A percentile compares a stretch with the other conserved stretches of the same genome.
phyloP scores from a whole-genome alignment of 495 filamentous ascomycete species.

The Aspergillus carlsbadensis region DNA sequence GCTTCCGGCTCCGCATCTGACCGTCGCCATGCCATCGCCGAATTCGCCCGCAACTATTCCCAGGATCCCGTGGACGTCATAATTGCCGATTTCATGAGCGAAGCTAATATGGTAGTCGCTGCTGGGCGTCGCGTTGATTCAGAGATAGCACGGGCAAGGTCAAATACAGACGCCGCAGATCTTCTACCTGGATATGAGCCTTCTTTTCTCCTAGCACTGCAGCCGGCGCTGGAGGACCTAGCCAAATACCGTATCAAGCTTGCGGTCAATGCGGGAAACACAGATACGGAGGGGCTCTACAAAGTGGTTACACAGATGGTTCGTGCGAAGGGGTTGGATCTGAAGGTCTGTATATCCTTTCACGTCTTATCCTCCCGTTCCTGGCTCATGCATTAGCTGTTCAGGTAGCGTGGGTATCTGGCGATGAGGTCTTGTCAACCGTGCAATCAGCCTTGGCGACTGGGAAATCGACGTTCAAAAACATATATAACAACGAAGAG shows the following conservation, averaged over 20 bases:
- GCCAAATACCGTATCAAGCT: slow-evolving; percentile 53
- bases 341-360: slow-evolving; percentile 34
- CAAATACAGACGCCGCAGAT: background rate
- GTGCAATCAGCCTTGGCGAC: slow-evolving; percentile 38
- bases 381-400: background rate
- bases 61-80: slow-evolving; percentile 56
- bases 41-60: slow-evolving; percentile 48
- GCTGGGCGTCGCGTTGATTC: slow-evolving; percentile 43
- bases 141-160: slow-evolving; percentile 9
- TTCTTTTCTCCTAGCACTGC: slow-evolving; percentile 52
- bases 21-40: slow-evolving; percentile 54
- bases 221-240: slow-evolving; percentile 51
- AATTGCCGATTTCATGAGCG: slow-evolving; percentile 58
- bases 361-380: background rate
- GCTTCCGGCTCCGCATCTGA: slow-evolving; percentile 57
- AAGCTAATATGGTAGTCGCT: slow-evolving; percentile 51
- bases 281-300: slow-evolving; percentile 48
- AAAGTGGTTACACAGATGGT: slow-evolving; percentile 47
- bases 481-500: slow-evolving; percentile 50
- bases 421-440: slow-evolving; percentile 50
- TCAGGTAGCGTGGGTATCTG: slow-evolving; percentile 50
- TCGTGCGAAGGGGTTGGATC: slow-evolving; percentile 36
- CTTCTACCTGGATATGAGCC: slow-evolving; percentile 45
- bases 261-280: slow-evolving; percentile 58
- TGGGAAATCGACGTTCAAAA: slow-evolving; percentile 43